Evolutionary conservation across 2,329 filamentous ascomycete genomes (phyloP), one percentile per base, ranked within the genome.

Genomic region (Nigrospora oryzae): DNA sequence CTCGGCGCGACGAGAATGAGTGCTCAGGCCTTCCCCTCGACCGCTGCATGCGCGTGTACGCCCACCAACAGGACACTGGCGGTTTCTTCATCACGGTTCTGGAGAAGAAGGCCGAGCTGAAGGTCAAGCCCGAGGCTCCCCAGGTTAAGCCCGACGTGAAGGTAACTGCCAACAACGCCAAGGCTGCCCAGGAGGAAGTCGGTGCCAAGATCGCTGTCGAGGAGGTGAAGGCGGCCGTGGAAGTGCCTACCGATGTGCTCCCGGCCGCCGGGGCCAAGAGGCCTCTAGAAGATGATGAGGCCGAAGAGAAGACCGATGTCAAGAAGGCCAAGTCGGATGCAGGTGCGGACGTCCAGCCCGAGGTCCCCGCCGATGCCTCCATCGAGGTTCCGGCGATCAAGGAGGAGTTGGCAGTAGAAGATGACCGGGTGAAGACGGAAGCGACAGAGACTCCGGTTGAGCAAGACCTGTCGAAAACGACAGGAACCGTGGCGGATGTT

Each of bases 21-120:
- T 78, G 75, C 44, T 71, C 77, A 64, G 59, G 77, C 65, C 73
- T 96, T 19, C 89, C 89, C 14, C 75, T 97, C 15, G 87, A 96
- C 57, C 80, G 86, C 48, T 96, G 91, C 66, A 90, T 97, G 76
- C 80, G 93, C 50, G 83, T 98, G 7, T 98, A 97, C 63, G 87
- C 90, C 32, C 93, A 98, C 64, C 77, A 89, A 60, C 93, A 98
- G 66, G 89, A 98, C 57, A 98, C 93, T 3, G 93, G 93, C 45
- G 91, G 86, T 17, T 98, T 98, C 74, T 98, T 98, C 70, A 96
- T 98, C 61, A 85, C 89, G 1, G 90, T 96, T 0, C 69, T 98
- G 15, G 86, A 96, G 70, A 98, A 98, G 75, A 83, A 84, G 62
- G 77, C 80, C 23, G 93, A 96, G 53, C 89, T 95, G 62, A 85